phyloP scores from a whole-genome alignment of 768 basidiomycete species.

The Hericium alpestre region DNA sequence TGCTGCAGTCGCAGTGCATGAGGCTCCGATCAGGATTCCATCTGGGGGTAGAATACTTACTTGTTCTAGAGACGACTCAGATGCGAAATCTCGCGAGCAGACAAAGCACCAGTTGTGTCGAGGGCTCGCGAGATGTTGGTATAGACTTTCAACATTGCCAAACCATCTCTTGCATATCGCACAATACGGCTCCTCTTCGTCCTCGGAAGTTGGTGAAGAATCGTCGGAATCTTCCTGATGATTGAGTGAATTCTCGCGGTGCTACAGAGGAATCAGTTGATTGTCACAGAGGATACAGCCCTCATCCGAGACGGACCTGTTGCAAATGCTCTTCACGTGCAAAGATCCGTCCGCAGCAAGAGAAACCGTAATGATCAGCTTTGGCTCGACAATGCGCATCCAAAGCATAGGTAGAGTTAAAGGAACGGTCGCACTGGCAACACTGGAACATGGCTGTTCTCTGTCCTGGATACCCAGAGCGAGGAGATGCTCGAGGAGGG shows the following conservation, averaged over 20 bases:
- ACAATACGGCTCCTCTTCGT: background rate
- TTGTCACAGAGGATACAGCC: background rate
- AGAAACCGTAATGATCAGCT: background rate
- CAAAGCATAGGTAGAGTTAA: background rate
- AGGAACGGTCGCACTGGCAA: background rate
- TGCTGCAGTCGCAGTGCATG: background rate
- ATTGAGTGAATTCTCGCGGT: background rate
- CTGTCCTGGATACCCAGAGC: too few relatives aligned
- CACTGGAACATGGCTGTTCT: background rate
- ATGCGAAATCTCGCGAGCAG: background rate
- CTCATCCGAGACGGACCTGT: background rate
- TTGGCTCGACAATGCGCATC: background rate
- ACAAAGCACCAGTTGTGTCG: background rate
- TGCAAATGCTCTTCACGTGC: background rate
- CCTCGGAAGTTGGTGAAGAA: background rate
- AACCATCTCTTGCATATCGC: background rate
- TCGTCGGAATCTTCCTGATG: background rate
- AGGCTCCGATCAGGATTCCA: background rate
- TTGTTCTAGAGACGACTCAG: background rate
- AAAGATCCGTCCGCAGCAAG: background rate
- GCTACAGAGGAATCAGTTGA: background rate
- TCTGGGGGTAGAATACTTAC: background rate
- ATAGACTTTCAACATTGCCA: background rate
- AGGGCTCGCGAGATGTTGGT: background rate
- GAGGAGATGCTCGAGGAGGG: too few relatives aligned